phyloP scores from a whole-genome alignment of 164 flowering plant species.

The Cinnamomum chago region DNA sequence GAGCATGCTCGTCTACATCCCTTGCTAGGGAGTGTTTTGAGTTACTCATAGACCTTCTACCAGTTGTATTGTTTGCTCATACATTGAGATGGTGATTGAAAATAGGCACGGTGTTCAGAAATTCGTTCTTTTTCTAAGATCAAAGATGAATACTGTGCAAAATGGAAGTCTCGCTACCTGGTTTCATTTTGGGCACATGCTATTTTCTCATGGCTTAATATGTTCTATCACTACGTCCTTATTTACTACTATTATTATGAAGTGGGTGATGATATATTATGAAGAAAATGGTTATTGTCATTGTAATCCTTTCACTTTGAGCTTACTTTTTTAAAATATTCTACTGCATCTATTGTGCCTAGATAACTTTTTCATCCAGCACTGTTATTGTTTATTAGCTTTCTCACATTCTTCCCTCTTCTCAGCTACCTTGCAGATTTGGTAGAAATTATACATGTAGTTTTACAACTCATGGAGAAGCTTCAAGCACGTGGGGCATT shows the following conservation, averaged over 20 bases:
- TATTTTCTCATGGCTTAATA: not conserved
- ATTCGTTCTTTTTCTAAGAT: too few species aligned
- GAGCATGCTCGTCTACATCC: too few species aligned
- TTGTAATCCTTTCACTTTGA: not conserved
- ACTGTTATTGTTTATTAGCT: not conserved
- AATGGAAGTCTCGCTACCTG: too few species aligned
- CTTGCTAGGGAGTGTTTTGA: too few species aligned
- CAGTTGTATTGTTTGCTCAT: too few species aligned
- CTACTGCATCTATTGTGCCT: not conserved
- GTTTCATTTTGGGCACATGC: too few species aligned
- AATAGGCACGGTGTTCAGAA: too few species aligned
- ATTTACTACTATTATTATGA: not conserved
- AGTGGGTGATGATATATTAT: not conserved
- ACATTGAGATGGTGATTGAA: too few species aligned
- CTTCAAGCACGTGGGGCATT: constrained; percentile 82
- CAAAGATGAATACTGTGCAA: too few species aligned
- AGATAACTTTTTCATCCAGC: not conserved
- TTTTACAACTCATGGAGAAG: constrained; percentile 73
- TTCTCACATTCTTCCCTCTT: constrained; percentile 7
- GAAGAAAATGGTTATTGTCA: too few species aligned
- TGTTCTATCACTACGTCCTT: not conserved
- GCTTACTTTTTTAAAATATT: not conserved
- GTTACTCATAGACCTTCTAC: too few species aligned
- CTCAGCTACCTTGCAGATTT: constrained; percentile 90
- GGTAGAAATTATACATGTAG: constrained; percentile 64